These are phyloP conservation scores for Geranium incanum DNA, from an alignment of 441 rosid species.

Conservation along the genomic window DNA sequence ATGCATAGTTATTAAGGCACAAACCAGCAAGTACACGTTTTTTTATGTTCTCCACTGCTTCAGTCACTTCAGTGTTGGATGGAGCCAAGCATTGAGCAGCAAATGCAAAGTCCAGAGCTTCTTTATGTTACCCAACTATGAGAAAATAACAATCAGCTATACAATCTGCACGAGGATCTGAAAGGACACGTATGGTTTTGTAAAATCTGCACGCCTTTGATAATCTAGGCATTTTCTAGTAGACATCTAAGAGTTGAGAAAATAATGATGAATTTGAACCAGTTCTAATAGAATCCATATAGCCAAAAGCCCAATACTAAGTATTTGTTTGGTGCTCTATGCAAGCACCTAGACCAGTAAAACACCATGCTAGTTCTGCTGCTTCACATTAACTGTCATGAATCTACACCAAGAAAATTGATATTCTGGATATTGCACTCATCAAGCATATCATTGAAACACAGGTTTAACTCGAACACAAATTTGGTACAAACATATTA, in stretches of 20 bases:
- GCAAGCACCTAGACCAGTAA: constrained; percentile 2
- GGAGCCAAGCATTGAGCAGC: constrained; percentile 62
- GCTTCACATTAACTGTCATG: constrained; percentile 1
- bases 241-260: neutral
- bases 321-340: neutral
- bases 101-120: constrained; percentile 81
- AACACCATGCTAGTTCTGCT: neutral
- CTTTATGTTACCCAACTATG: constrained; percentile 74
- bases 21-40: constrained; percentile 71
- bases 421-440: neutral
- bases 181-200: neutral
- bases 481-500: neutral
- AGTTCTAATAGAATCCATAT: neutral
- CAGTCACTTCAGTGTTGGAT: constrained; percentile 46
- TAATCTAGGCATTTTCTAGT: neutral
- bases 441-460: neutral
- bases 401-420: neutral
- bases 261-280: neutral
- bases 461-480: neutral
- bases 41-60: constrained; percentile 58
- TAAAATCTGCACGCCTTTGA: neutral
- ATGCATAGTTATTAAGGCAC: constrained; percentile 22
- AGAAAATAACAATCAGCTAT: constrained; percentile 23
- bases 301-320: neutral
- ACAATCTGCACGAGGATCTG: neutral